Percentiles rank a stretch among this genome's conserved stretches.
phyloP scores from a whole-genome alignment of 352 stramenopile genomes.

The Elongisporangium senticosum region DNA sequence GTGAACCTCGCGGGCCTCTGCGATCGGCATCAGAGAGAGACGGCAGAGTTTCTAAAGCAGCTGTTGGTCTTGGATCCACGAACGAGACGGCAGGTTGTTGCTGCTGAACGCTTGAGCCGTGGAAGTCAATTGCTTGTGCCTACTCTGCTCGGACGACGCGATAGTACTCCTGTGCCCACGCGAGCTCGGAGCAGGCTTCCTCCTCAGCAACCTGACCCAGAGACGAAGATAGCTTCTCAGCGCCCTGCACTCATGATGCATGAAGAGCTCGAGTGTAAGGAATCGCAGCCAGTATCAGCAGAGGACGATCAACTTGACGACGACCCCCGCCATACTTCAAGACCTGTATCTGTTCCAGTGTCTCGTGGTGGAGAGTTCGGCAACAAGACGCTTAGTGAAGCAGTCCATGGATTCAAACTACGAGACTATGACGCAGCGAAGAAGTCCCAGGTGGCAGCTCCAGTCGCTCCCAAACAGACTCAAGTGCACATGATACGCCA shows the following conservation, averaged over 20 bases:
- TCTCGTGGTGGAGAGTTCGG: conserved; percentile 54
- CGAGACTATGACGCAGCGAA: conserved; percentile 14
- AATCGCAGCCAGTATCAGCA: background rate
- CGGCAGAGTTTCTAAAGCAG: conserved; percentile 43
- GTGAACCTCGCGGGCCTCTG: conserved; percentile 48
- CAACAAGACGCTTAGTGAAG: conserved; percentile 59
- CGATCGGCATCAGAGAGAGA: conserved; percentile 35
- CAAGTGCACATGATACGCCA: background rate
- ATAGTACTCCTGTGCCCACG: background rate
- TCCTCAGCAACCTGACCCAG: conserved; percentile 51
- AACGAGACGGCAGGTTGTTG: conserved; percentile 16
- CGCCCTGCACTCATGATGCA: background rate
- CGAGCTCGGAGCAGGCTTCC: conserved; percentile 20
- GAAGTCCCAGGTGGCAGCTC: background rate
- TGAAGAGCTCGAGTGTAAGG: background rate
- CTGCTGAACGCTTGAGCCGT: background rate
- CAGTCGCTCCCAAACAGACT: background rate
- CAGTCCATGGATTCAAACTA: conserved; percentile 45
- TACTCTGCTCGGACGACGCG: background rate
- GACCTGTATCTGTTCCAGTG: conserved; percentile 2
- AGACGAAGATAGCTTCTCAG: conserved; percentile 7
- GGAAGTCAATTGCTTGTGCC: background rate
- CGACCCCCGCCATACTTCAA: background rate
- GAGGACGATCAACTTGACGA: background rate
- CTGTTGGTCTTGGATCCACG: conserved; percentile 45